These are phyloP conservation scores for Knufia fluminis DNA, from an alignment of 2,329 filamentous ascomycete genomes.

Conservation along the genomic window DNA sequence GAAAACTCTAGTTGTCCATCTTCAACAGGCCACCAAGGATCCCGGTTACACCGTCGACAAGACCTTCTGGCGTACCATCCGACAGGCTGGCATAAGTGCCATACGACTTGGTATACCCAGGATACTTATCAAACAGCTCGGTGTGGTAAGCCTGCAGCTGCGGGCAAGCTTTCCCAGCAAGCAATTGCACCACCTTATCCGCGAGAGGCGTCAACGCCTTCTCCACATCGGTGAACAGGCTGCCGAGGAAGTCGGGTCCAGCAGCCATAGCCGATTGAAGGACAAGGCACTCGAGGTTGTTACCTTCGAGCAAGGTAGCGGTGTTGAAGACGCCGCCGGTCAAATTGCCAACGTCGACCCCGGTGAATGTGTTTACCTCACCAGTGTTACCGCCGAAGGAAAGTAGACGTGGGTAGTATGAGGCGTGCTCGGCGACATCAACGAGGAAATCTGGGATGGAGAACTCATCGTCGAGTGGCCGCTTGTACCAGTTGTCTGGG, in stretches of 20 bases:
- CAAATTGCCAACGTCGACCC: background rate
- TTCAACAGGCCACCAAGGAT: background rate
- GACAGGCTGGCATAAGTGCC: background rate
- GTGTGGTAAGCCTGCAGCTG: background rate
- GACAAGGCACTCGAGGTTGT: background rate
- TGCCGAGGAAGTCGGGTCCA: constrained; percentile 30
- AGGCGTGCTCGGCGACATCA: no score
- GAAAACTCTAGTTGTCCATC: no score
- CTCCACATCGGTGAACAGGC: constrained; percentile 8
- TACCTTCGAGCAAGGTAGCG: background rate
- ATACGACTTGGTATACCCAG: background rate
- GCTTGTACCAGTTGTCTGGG: no score
- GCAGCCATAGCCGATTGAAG: constrained; percentile 32
- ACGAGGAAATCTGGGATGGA: no score
- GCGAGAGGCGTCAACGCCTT: background rate
- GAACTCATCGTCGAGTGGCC: no score
- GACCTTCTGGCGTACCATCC: background rate
- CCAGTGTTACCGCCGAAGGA: no score
- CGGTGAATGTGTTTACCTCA: background rate
- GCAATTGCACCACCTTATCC: background rate
- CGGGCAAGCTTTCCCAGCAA: background rate
- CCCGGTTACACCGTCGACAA: background rate
- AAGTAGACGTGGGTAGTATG: no score
- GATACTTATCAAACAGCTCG: background rate
- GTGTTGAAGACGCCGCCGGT: constrained; percentile 1